Base-by-base conservation (phyloP, 768 basidiomycete species). In the Dentipellis fragilis region DNA sequence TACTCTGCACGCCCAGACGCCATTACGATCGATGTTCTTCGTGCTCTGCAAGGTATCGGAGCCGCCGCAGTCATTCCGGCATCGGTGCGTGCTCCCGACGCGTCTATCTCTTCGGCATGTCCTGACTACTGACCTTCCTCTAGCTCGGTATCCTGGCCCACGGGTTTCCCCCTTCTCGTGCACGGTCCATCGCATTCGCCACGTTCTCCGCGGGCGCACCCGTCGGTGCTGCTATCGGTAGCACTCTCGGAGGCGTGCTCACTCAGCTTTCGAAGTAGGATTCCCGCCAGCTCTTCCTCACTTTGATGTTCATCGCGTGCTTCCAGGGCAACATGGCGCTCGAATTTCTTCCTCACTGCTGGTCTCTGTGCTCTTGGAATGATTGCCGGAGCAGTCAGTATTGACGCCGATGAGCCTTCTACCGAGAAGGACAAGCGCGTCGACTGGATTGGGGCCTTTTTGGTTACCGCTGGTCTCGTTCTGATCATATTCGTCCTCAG, bases 201-300 rank as follows among this genome's bases (percentile, higher is more conserved):
- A 82, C 85, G 0, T 94, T 93, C 60, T 77, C 85, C 0, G 89
- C 90, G 0, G 93, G 93, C 23, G 89, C 87, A 0, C 91, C 93
- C 0, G 64, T 93, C 5, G 93, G 93, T 0, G 86, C 77, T 0
- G 85, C 80, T 0, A 69, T 92, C 12, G 91, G 93, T 1, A 74
- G 75, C 34, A 69, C 82, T 0, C 57, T 90, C 0, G 90, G 91
- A 16, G 89, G 88, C n/a, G 69, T 84, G 1, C 68, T 90, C 17
- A 87, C 84, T 0, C 78, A 62, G 17, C 14, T 55, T 19, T 56
- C 58, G 11, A 54, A 47, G 60, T 61, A 10, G 47, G 55, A 46
- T 29, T 29, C 29, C 6, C 29, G 29, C 29, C 29, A 29, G 3
- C 29, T 29, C 37, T 36, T 11, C 11, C 17, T 9, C 6, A 3